Percentiles rank a stretch among this genome's conserved stretches.
phyloP scores from a whole-genome alignment of 306 rosid species.

The Rosa lucieae region DNA sequence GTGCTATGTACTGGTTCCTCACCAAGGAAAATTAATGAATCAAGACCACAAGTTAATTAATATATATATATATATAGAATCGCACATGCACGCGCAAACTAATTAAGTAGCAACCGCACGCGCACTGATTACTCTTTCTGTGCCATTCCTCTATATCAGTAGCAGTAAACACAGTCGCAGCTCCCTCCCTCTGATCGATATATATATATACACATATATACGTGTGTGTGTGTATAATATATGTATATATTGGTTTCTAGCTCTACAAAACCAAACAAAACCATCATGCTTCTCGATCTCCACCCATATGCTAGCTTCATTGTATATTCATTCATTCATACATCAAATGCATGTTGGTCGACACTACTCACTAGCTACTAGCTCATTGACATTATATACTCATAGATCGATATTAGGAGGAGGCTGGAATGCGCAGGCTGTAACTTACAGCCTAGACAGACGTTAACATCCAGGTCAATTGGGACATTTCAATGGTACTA shows the following conservation, averaged over 20 bases:
- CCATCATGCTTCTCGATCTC: conserved; percentile 10
- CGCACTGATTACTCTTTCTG: conserved; percentile 34
- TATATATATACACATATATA: no score
- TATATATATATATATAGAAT: conserved; percentile 61
- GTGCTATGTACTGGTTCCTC: not conserved
- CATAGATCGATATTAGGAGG: not conserved
- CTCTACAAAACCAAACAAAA: not conserved
- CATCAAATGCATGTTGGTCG: not conserved
- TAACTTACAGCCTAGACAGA: no score
- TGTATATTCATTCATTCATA: not conserved
- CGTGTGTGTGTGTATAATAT: no score
- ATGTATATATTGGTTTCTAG: not conserved
- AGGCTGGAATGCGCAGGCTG: no score
- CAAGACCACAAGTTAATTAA: conserved; percentile 6
- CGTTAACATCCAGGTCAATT: no score
- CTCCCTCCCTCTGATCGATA: not conserved
- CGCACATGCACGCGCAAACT: conserved; percentile 43
- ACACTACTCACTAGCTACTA: not conserved
- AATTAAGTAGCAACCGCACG: conserved; percentile 38
- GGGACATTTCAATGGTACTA: no score
- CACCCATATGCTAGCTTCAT: not conserved
- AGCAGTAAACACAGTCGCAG: not conserved
- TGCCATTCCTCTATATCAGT: conserved; percentile 20
- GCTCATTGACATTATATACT: not conserved
- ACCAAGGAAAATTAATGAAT: not conserved